A percentile compares a stretch with the other conserved stretches of the same genome.
phyloP scores from a whole-genome alignment of 129 eudicot species.

The Heracleum sosnowskyi region DNA sequence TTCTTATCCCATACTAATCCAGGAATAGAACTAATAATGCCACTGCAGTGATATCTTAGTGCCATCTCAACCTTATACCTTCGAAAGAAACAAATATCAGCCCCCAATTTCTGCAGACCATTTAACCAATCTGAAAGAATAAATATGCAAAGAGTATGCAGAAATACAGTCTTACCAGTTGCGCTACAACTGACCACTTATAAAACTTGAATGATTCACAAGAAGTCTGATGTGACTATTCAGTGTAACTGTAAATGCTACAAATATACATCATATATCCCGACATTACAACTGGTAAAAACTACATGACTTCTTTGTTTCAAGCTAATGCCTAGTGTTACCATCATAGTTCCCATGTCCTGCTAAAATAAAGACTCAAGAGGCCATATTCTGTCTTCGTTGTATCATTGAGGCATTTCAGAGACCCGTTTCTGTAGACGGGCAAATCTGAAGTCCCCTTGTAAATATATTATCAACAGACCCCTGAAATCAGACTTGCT shows the following conservation, averaged over 20 bases:
- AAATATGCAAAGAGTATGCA: background rate
- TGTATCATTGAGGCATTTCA: background rate
- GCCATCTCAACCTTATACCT: no score
- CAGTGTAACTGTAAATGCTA: background rate
- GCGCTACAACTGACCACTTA: background rate
- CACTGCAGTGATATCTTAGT: no score
- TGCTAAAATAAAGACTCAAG: background rate
- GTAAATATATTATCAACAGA: background rate
- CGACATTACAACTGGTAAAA: background rate
- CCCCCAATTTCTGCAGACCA: no score
- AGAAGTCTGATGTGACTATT: background rate
- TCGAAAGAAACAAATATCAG: no score
- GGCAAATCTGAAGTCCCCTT: background rate
- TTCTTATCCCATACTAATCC: no score
- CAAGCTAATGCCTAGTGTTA: background rate
- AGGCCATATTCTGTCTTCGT: background rate
- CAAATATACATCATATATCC: background rate
- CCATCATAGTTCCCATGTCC: background rate
- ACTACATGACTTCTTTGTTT: background rate
- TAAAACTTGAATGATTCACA: no score
- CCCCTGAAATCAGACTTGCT: background rate
- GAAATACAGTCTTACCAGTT: background rate
- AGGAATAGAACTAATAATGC: no score
- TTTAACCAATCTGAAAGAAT: background rate
- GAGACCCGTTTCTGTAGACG: background rate